Percentiles rank a stretch among this genome's conserved stretches.
Conservation (phyloP, 306 rosid species). For the Morella rubra region DNA sequence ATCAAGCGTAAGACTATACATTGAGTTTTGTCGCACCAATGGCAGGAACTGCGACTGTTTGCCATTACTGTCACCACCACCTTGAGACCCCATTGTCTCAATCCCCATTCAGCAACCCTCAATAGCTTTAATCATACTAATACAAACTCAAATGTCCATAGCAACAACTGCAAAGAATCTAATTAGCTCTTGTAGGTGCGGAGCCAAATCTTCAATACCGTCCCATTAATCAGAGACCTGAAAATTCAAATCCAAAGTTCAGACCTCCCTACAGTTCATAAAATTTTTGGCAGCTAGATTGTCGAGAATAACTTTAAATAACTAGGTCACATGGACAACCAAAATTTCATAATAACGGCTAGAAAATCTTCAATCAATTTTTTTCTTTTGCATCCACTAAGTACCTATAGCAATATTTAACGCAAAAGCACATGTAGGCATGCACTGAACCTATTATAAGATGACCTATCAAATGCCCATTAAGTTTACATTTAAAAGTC, state of each 20-base stretch:
- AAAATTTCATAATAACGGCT: neutral
- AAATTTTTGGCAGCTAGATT: slow-evolving; percentile 15
- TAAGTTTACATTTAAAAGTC: neutral
- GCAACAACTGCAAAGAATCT: slow-evolving; percentile 3
- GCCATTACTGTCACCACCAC: slow-evolving; percentile 62
- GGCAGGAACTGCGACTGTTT: slow-evolving; percentile 66
- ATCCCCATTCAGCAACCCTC: slow-evolving; percentile 51
- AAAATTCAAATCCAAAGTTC: slow-evolving; percentile 23
- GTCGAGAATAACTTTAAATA: slow-evolving; percentile 18
- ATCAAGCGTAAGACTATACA: slow-evolving; percentile 85
- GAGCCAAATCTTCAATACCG: slow-evolving; percentile 25
- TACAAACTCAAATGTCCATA: slow-evolving; percentile 23
- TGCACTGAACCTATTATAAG: neutral
- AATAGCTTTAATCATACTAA: slow-evolving; percentile 25
- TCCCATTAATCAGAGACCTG: slow-evolving; percentile 28
- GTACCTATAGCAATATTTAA: neutral
- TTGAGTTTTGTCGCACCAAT: slow-evolving; percentile 64
- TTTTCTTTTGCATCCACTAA: neutral
- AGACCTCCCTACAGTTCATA: slow-evolving; percentile 19
- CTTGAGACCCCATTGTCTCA: slow-evolving; percentile 81
- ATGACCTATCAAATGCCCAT: neutral
- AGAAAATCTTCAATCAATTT: neutral
- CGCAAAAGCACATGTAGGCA: neutral
- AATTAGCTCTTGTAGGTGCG: neutral
- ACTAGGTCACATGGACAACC: neutral